Evolutionary conservation across 345 rosid species (phyloP).

Genomic region (Citrus trifoliata): DNA sequence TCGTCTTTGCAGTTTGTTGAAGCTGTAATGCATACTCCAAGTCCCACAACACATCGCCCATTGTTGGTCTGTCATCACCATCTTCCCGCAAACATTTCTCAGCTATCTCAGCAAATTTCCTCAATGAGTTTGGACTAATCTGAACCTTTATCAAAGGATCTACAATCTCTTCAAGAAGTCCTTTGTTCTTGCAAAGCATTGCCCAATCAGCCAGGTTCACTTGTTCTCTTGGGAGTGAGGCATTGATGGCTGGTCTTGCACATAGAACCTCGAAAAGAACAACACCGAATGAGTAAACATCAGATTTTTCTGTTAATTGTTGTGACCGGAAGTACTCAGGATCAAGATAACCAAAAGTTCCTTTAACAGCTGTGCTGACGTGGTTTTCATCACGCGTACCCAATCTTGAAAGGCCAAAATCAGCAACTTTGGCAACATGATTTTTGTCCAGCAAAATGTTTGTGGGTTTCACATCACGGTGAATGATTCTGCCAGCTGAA

Average conservation of each 20-base stretch:
- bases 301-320: constrained; percentile 30
- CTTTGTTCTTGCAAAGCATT: background rate
- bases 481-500: background rate
- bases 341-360: constrained; percentile 30
- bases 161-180: constrained; percentile 16
- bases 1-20: background rate
- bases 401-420: background rate
- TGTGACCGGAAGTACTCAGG: constrained; percentile 26
- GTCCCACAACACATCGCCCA: constrained; percentile 21
- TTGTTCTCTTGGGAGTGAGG: background rate
- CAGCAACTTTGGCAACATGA: background rate
- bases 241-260: constrained; percentile 14
- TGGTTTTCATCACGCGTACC: background rate
- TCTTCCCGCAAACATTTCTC: constrained; percentile 16
- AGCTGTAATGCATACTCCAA: constrained; percentile 23
- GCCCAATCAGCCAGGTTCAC: constrained; percentile 19
- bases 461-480: background rate
- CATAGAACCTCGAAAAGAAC: constrained; percentile 24
- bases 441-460: background rate
- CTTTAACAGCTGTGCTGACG: constrained; percentile 29
- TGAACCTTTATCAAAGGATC: constrained; percentile 17
- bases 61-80: constrained; percentile 21
- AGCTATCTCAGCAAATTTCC: constrained; percentile 19
- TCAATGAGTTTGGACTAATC: constrained; percentile 2
- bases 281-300: constrained; percentile 36